Percentiles rank a stretch among this genome's conserved stretches.
Evolutionary conservation across 2,329 filamentous ascomycete genomes (phyloP).

Genomic region (Alternaria angustiovoidea): DNA sequence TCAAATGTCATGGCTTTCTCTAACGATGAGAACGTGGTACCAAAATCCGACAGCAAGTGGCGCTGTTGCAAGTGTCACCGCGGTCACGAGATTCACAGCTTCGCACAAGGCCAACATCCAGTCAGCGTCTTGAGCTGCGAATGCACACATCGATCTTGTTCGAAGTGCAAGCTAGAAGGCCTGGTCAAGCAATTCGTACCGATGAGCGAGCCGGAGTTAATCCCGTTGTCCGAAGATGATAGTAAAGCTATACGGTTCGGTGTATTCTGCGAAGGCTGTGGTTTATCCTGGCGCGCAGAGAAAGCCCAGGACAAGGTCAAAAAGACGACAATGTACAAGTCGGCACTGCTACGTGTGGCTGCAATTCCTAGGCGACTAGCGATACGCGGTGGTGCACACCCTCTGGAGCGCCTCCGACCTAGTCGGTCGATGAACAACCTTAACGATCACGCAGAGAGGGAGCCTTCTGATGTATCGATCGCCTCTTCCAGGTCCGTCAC

Average conservation of each 20-base stretch:
- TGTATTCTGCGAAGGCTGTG: conserved; percentile 35
- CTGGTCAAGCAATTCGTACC: conserved; percentile 33
- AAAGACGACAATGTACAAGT: conserved; percentile 20
- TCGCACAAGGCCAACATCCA: conserved; percentile 21
- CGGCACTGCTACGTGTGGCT: conserved; percentile 13
- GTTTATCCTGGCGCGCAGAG: conserved; percentile 32
- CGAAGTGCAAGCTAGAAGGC: conserved; percentile 29
- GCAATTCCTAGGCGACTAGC: conserved; percentile 22
- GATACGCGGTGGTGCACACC: conserved; percentile 5
- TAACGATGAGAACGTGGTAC: neutral
- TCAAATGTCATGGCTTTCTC: neutral
- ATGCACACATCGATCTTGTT: conserved; percentile 38
- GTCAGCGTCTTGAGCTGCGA: conserved; percentile 30
- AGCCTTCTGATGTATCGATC: neutral
- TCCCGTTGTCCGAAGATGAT: conserved; percentile 22
- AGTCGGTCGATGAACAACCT: conserved; percentile 24
- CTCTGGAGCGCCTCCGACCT: conserved; percentile 20
- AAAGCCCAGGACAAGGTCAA: conserved; percentile 8
- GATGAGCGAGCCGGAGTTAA: conserved; percentile 32
- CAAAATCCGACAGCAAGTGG: conserved; percentile 15
- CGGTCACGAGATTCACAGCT: conserved; percentile 14
- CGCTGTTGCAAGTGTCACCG: conserved; percentile 19
- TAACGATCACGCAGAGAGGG: neutral
- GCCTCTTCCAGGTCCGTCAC: conserved; percentile 14
- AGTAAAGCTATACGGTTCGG: conserved; percentile 30